These are phyloP conservation scores for Didymella keratinophila DNA, from an alignment of 2,329 filamentous ascomycete species.

Conservation along the genomic window DNA sequence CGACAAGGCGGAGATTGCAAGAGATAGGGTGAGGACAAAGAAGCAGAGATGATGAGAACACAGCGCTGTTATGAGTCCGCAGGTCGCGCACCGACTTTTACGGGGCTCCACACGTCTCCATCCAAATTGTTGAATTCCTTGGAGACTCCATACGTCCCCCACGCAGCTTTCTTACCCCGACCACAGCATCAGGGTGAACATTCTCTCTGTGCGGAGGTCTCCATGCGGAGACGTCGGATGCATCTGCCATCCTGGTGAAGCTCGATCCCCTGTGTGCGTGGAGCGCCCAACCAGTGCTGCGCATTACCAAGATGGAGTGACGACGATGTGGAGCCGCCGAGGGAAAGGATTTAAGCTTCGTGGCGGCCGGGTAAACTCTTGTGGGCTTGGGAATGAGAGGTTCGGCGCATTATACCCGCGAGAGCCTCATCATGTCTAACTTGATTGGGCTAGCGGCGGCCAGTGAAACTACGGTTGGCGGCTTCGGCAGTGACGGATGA, in stretches of 20 bases:
- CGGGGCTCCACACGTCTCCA: conserved; percentile 22
- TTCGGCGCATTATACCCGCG: background rate
- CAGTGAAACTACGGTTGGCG: background rate
- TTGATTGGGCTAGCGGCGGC: background rate
- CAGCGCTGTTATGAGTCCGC: conserved; percentile 16
- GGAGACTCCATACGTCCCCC: conserved; percentile 21
- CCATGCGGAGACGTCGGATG: conserved; percentile 13
- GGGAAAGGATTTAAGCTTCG: conserved; percentile 23
- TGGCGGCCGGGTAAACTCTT: conserved; percentile 23
- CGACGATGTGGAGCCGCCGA: conserved; percentile 12
- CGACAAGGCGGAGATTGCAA: background rate
- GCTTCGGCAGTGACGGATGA: conserved; percentile 6
- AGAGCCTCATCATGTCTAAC: conserved; percentile 5
- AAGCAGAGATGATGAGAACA: background rate
- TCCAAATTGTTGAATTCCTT: conserved; percentile 14
- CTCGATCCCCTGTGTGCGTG: conserved; percentile 6
- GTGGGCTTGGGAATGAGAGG: background rate
- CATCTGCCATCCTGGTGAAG: conserved; percentile 11
- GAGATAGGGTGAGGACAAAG: background rate
- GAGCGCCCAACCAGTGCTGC: conserved; percentile 11
- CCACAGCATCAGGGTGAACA: conserved; percentile 11
- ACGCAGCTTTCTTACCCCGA: conserved; percentile 6
- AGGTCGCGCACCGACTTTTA: conserved; percentile 13
- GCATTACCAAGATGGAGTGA: conserved; percentile 11
- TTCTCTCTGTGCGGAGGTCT: conserved; percentile 15